Conservation (phyloP, 2,329 filamentous ascomycete species). For the Lecanicillium sp. region DNA sequence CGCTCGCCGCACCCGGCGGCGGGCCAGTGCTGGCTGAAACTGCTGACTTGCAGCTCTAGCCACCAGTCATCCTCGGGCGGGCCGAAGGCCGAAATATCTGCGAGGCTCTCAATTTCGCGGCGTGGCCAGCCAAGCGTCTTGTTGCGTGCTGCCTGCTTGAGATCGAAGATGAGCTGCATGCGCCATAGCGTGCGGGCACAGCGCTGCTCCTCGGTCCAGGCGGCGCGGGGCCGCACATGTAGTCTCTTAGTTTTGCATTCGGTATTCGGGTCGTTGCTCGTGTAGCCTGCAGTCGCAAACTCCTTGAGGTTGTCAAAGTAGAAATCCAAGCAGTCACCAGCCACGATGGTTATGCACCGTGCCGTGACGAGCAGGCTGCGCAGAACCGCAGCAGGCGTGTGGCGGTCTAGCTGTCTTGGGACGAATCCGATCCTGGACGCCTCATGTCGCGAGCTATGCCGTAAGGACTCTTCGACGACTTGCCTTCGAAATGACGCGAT, state of each 20-base stretch:
- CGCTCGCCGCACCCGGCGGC: constrained; percentile 4
- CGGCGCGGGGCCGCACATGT: background rate
- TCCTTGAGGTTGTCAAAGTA: background rate
- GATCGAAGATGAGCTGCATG: constrained; percentile 4
- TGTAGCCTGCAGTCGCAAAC: background rate
- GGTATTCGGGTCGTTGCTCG: background rate
- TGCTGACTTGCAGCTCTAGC: constrained; percentile 9
- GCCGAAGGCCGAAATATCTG: constrained; percentile 2
- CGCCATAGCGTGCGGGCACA: constrained; percentile 6
- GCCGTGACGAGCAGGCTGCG: constrained; percentile 5
- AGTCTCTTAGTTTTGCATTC: too few relatives aligned
- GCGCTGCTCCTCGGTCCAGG: constrained; percentile 10
- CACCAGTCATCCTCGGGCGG: constrained; percentile 10
- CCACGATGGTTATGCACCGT: background rate
- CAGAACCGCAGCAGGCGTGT: background rate
- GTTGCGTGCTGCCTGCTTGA: constrained; percentile 5
- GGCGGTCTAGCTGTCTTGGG: background rate
- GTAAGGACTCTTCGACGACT: constrained; percentile 6
- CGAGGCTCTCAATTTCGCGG: constrained; percentile 1
- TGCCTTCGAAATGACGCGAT: constrained; percentile 4
- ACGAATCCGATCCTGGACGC: constrained; percentile 1
- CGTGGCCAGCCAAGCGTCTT: constrained; percentile 4
- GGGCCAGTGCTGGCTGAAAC: constrained; percentile 14
- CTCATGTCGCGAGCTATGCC: constrained; percentile 2
- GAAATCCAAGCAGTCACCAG: background rate